Evolutionary conservation across 306 rosid genomes (phyloP), one percentile per base, ranked within the genome.

Genomic region (Inga leiocalycina): DNA sequence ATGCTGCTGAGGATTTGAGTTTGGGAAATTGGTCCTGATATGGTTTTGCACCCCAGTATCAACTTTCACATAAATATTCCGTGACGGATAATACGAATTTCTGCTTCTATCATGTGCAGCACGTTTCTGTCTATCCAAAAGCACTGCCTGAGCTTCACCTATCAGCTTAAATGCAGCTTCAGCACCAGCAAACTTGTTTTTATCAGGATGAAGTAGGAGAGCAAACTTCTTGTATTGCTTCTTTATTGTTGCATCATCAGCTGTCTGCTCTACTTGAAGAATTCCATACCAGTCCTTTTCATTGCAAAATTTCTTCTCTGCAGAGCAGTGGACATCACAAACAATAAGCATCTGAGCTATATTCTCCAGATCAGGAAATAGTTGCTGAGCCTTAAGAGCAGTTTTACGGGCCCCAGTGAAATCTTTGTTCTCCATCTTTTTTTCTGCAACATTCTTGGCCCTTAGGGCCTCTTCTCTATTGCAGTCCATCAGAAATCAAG

Each of bases 161-260:
- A 96, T 89, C 83, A 96, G 87, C 95, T 96, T 94, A 86, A 96
- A 96, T 76, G 98, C 98, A 83, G 97, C 93, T 84, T 96, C 99
- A 8, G 98, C 99, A 71, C 98, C 99, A 56, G 91, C 37, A 87
- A 88, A 96, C 73, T 94, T 92, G 86, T 96, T 96, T 88, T 96
- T 96, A 79, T 96, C 99, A 2, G 99, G 99, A 88, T 96, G 99
- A 69, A 96, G 98, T 81, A 79, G 94, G 74, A 96, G 97, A 61
- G 99, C 99, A 61, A 88, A 87, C 89, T 94, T 96, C 89, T 89
- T 89, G 76, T 86, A 96, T 57, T 96, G 99, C 88, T 92, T 96
- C 90, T 84, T 94, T 77, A 96, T 92, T n/a, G 80, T 85, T 64
- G 84, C 89, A 85, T 94, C 98, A 83, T 83, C 68, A 46, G 97